Evolutionary conservation across 2,329 filamentous ascomycete genomes (phyloP).

Genomic region (Sporothrix brunneoviolacea): DNA sequence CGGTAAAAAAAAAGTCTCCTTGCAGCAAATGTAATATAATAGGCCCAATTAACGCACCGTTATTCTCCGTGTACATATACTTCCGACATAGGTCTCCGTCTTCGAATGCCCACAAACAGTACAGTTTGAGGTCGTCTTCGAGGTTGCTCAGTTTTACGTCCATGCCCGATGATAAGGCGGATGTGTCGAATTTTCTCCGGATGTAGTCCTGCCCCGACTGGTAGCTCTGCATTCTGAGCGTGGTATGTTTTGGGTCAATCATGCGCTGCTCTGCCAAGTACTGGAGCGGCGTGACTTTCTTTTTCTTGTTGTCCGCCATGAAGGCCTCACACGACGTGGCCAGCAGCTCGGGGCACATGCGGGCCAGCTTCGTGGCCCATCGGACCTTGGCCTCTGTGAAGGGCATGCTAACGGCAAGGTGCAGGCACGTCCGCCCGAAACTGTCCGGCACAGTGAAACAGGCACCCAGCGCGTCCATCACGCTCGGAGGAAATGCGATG

Average conservation of each 20-base stretch:
- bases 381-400: neutral
- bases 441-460: neutral
- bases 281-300: neutral
- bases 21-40: too few relatives aligned
- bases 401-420: slow-evolving; percentile 3
- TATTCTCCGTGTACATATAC: slow-evolving; percentile 1
- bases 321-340: neutral
- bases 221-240: neutral
- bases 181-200: neutral
- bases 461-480: neutral
- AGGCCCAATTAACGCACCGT: neutral
- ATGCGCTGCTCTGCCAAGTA: slow-evolving; percentile 1
- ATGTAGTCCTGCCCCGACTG: neutral
- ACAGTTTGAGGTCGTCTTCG: slow-evolving; percentile 1
- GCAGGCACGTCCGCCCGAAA: neutral
- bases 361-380: neutral
- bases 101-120: neutral
- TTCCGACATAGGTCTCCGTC: neutral
- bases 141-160: neutral
- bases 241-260: neutral
- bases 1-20: too few relatives aligned
- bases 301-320: neutral
- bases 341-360: neutral
- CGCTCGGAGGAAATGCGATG: neutral
- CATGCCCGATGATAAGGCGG: neutral